Conservation (phyloP, 768 basidiomycete genomes). For the Suillus decipiens region DNA sequence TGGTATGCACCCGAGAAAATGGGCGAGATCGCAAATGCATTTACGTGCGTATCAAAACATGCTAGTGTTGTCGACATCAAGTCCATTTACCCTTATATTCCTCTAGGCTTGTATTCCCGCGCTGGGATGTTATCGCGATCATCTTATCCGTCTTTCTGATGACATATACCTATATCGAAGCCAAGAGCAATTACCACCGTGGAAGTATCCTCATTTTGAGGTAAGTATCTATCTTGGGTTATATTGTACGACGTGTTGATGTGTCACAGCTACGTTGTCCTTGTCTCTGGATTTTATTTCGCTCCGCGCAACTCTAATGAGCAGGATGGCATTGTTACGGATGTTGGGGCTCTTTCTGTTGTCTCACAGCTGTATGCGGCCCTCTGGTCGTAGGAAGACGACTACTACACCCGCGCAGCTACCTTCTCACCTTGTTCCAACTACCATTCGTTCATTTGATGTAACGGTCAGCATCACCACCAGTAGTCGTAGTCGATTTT, state of each 20-base stretch:
- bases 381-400: conserved; percentile 2
- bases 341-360: conserved; percentile 8
- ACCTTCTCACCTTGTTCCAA: conserved; percentile 19
- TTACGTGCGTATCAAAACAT: conserved; percentile 68
- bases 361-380: conserved; percentile 10
- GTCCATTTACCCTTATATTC: conserved; percentile 13
- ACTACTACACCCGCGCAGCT: neutral
- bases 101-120: conserved; percentile 89
- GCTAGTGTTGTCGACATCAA: neutral
- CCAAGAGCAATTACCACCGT: conserved; percentile 97
- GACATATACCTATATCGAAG: conserved; percentile 99
- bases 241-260: conserved; percentile 5
- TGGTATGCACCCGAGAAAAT: conserved; percentile 88
- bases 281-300: conserved; percentile 90
- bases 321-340: conserved; percentile 15
- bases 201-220: conserved; percentile 94
- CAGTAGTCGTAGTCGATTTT: neutral
- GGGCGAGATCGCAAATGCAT: conserved; percentile 86
- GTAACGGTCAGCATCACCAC: neutral
- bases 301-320: conserved; percentile 53
- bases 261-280: conserved; percentile 78
- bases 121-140: conserved; percentile 96
- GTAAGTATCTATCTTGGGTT: conserved; percentile 39
- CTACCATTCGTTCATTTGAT: conserved; percentile 4
- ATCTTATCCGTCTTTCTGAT: conserved; percentile 96